Conservation (phyloP, 441 rosid species). For the Erodium chrysanthum region DNA sequence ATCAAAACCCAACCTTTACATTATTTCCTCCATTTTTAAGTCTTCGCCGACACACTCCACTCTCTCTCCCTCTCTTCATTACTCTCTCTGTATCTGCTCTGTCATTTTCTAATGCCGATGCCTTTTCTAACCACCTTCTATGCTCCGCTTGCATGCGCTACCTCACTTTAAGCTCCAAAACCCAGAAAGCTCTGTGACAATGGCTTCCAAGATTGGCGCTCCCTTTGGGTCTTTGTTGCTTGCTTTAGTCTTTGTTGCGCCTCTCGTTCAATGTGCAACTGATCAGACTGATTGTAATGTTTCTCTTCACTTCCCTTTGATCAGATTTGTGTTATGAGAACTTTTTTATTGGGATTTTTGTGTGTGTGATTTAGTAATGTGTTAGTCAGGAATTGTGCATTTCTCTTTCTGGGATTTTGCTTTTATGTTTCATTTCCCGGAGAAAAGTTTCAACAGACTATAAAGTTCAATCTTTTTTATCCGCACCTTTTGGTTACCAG, state of each 20-base stretch:
- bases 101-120: too few species aligned
- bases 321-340: constrained; percentile 6
- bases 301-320: constrained; percentile 1
- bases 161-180: too few species aligned
- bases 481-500: constrained; percentile 20
- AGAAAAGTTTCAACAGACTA: constrained; percentile 9
- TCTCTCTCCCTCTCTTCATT: too few species aligned
- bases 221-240: constrained; percentile 22
- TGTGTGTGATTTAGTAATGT: constrained; percentile 15
- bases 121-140: too few species aligned
- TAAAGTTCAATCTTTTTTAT: constrained; percentile 12
- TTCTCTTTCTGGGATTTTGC: background rate
- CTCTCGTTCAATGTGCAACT: constrained; percentile 48
- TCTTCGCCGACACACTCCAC: too few species aligned
- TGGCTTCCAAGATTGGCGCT: constrained; percentile 28
- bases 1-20: too few species aligned
- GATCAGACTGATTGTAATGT: constrained; percentile 68
- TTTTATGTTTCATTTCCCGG: background rate
- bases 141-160: too few species aligned
- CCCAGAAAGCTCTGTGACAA: constrained; percentile 10
- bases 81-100: too few species aligned
- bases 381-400: background rate
- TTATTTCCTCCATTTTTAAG: too few species aligned
- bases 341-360: constrained; percentile 2
- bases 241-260: constrained; percentile 27